Conservation (phyloP, 805 yeast species). For the Yamadazyma laniorum region DNA sequence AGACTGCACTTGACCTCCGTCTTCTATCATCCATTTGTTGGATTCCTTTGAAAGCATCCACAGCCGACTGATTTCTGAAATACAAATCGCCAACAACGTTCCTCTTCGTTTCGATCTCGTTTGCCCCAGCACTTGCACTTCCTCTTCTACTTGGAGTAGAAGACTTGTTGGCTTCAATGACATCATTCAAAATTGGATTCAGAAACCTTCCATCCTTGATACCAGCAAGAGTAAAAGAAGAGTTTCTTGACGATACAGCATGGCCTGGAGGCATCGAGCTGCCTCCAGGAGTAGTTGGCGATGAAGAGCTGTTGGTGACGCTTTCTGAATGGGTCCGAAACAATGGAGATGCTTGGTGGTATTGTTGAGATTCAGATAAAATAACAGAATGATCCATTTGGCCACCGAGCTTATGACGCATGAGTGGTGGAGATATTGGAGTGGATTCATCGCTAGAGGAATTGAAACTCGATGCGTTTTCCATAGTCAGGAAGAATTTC, state of each 20-base stretch:
- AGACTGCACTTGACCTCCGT: constrained; percentile 30
- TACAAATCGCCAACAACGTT: constrained; percentile 47
- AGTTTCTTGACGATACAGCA: constrained; percentile 12
- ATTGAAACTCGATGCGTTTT: constrained; percentile 20
- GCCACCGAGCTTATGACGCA: neutral
- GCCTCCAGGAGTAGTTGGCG: constrained; percentile 1
- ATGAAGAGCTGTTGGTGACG: neutral
- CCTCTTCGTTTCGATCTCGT: constrained; percentile 44
- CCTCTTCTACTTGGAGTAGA: constrained; percentile 27
- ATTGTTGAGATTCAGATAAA: constrained; percentile 26
- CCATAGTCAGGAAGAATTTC: constrained; percentile 23
- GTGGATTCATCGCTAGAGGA: constrained; percentile 32
- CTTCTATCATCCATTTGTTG: constrained; percentile 41
- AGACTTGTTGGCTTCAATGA: constrained; percentile 28
- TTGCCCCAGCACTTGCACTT: constrained; percentile 30
- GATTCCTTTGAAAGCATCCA: constrained; percentile 43
- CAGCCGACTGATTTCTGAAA: constrained; percentile 39
- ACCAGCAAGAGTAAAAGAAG: constrained; percentile 24
- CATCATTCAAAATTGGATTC: constrained; percentile 31
- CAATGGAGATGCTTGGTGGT: constrained; percentile 7
- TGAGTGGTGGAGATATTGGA: constrained; percentile 1
- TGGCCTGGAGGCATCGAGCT: neutral
- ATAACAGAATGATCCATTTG: constrained; percentile 32
- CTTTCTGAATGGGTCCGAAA: constrained; percentile 8
- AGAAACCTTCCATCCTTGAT: constrained; percentile 26